These are phyloP conservation scores for Macrolepiota dolichaula DNA, from an alignment of 768 basidiomycete species.

Conservation along the genomic window DNA sequence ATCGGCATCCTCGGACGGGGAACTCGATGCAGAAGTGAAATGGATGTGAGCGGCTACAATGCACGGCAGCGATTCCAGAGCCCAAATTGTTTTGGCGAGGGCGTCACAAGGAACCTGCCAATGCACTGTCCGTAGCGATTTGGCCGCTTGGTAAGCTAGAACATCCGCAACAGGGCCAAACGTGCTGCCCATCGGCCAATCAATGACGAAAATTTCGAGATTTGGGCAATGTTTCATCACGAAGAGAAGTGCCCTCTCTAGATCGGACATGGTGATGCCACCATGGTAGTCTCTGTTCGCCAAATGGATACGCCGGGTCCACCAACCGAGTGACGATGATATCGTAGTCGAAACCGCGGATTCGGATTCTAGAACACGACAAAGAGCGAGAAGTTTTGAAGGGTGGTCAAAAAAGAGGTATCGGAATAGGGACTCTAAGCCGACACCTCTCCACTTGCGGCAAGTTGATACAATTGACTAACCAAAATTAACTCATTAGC, in stretches of 20 bases:
- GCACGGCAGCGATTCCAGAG: conserved; percentile 56
- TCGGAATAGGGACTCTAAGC: conserved; percentile 64
- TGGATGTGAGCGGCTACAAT: conserved; percentile 57
- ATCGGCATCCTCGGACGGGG: conserved; percentile 31
- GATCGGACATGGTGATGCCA: conserved; percentile 40
- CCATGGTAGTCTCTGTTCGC: conserved; percentile 27
- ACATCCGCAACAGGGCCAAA: conserved; percentile 68
- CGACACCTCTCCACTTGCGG: conserved; percentile 57
- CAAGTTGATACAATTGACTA: conserved; percentile 72
- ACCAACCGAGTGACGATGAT: conserved; percentile 60
- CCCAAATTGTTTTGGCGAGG: conserved; percentile 69
- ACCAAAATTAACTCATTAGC: not conserved
- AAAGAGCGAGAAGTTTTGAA: conserved; percentile 48
- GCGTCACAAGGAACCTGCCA: conserved; percentile 52
- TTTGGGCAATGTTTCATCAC: conserved; percentile 68
- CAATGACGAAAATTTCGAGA: conserved; percentile 68
- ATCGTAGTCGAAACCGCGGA: conserved; percentile 30
- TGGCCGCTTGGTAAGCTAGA: conserved; percentile 46
- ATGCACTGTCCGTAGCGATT: conserved; percentile 56
- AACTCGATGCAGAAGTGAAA: conserved; percentile 31
- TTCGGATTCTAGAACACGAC: conserved; percentile 46
- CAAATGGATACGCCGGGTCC: conserved; percentile 64
- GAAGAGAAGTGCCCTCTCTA: conserved; percentile 52
- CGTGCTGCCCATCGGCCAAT: conserved; percentile 56
- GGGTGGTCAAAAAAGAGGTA: conserved; percentile 68